Base-by-base conservation (phyloP, 2,329 filamentous ascomycete species). In the Boeremia exigua region DNA sequence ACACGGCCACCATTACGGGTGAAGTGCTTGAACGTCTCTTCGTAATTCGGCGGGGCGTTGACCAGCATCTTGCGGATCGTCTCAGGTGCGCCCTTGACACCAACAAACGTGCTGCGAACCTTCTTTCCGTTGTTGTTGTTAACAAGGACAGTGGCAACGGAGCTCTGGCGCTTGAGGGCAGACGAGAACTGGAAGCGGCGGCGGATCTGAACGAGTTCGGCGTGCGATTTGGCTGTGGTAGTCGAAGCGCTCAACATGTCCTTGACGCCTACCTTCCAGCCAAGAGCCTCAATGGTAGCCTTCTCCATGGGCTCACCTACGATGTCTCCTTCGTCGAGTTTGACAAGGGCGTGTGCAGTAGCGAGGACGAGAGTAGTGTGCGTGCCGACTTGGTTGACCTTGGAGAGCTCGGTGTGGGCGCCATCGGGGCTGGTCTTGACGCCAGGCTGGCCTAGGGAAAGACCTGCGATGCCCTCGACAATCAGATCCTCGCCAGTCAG, bases 291-390 rank as follows among this genome's bases (percentile, higher is more conserved):
- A 27, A 99, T 81, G 1, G 95, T 98, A 39, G 95, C 95, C 78
- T 98, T 98, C 74, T 99, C 95, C 95, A 99, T 99, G 2, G 95
- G 95, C 71, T 99, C 95, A 69, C 95, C 95, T 39, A 99, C 95
- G 65, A 98, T 89, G 11, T 99, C 95, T 17, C 95, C 95, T 74
- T 99, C 95, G 63, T 99, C 95, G 14, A 99, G 84, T 74, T 94
- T 97, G 45, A 99, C 96, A 27, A 99, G 82, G 37, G 95, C 95
- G 73, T 99, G 95, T 2, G 95, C 95, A 11, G 93, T 96, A 37
- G 95, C 94, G 49, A 99, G 86, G 48, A 98, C 95, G 53, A 99
- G 82, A 8, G 93, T 96, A 0, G 95, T 98, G 66, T 96, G 88
- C 39, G 93, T 81, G 33, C 86, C 86, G 62, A 89, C 86, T 23